These are phyloP conservation scores for Fusarium floridanum DNA, from an alignment of 2,329 filamentous ascomycete species.

Conservation along the genomic window DNA sequence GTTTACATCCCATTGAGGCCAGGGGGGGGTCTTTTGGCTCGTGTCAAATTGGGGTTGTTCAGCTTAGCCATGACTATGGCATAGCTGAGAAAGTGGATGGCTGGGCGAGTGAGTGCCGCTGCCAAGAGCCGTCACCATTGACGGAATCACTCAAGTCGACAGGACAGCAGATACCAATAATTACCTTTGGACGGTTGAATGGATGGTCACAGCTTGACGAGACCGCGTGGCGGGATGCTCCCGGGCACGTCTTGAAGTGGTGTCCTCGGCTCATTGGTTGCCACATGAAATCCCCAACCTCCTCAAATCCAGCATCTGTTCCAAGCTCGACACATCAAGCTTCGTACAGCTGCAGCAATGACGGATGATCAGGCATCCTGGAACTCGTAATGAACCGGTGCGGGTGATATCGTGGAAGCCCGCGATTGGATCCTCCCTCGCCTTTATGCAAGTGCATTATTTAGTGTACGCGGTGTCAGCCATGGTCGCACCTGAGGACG, in stretches of 20 bases:
- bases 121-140: conserved; percentile 9
- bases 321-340: conserved; percentile 29
- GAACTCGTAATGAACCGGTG: conserved; percentile 41
- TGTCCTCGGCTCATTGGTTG: conserved; percentile 33
- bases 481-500: conserved; percentile 31
- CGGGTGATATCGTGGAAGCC: conserved; percentile 49
- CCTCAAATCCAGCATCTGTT: conserved; percentile 30
- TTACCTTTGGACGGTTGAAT: conserved; percentile 9
- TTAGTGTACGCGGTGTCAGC: conserved; percentile 41
- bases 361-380: conserved; percentile 41
- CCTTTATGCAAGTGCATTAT: conserved; percentile 45
- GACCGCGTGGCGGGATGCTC: conserved; percentile 32
- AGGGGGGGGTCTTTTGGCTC: background rate
- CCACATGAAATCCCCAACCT: conserved; percentile 41
- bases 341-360: conserved; percentile 39
- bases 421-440: conserved; percentile 45
- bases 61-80: conserved; percentile 23
- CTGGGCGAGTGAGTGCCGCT: conserved; percentile 19
- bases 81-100: conserved; percentile 8
- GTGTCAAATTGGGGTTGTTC: conserved; percentile 17
- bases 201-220: conserved; percentile 16
- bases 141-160: background rate
- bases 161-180: background rate
- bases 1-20: conserved; percentile 3
- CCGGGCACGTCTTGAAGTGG: conserved; percentile 16